Evolutionary conservation across 768 basidiomycete genomes (phyloP).

Genomic region (Leucocoprinus birnbaumii): DNA sequence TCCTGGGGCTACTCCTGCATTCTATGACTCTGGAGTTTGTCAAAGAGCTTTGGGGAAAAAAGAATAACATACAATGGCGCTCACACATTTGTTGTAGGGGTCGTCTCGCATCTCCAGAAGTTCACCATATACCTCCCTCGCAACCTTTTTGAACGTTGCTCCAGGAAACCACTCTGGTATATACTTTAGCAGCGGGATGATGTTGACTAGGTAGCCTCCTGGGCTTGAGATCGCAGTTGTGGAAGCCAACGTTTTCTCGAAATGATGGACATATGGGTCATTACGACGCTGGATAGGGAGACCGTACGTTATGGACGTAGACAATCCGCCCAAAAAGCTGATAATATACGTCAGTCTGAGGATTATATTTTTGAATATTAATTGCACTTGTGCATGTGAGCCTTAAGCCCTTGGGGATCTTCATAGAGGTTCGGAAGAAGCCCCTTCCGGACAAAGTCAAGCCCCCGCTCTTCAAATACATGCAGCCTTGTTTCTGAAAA

Average conservation of each 20-base stretch:
- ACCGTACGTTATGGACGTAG: constrained; percentile 7
- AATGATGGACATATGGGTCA: background rate
- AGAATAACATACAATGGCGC: no score
- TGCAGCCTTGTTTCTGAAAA: no score
- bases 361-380: background rate
- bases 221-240: background rate
- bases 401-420: background rate
- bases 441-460: background rate
- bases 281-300: constrained; percentile 1
- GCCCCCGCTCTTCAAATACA: background rate
- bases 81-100: background rate
- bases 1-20: no score
- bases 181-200: constrained; percentile 4
- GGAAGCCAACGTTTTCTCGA: background rate
- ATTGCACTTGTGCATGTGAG: background rate
- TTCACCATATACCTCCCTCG: background rate
- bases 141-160: constrained; percentile 3
- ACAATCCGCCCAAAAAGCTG: background rate
- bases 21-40: no score
- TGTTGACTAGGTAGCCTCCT: constrained; percentile 6
- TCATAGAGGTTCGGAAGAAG: constrained; percentile 2
- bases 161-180: constrained; percentile 14
- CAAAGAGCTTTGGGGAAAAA: no score
- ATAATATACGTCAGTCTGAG: background rate
- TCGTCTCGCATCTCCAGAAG: background rate